Percentiles rank a stretch among this genome's conserved stretches.
These are phyloP conservation scores for Phytophthora cryptogea DNA, from an alignment of 352 stramenopile species.

Conservation along the genomic window DNA sequence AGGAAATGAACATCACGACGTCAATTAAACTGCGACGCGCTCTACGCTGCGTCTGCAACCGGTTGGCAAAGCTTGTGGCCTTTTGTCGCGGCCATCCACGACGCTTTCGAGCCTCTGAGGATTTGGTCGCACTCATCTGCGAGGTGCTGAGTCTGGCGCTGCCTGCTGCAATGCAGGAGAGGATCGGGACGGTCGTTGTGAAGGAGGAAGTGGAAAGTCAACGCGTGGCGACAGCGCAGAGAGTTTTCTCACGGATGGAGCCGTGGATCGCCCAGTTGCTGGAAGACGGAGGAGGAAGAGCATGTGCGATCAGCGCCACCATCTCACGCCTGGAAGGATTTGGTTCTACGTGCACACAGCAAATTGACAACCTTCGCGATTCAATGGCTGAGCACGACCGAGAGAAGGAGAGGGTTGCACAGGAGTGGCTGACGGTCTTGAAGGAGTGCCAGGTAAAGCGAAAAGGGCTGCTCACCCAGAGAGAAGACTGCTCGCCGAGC, in stretches of 20 bases:
- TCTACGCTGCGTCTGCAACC: slow-evolving; percentile 12
- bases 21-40: not conserved
- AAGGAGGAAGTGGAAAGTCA: slow-evolving; percentile 1
- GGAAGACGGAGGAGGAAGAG: not conserved
- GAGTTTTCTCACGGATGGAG: slow-evolving; percentile 18
- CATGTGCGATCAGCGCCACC: slow-evolving; percentile 1
- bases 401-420: slow-evolving; percentile 4
- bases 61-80: slow-evolving; percentile 14
- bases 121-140: slow-evolving; percentile 23
- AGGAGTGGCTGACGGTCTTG: slow-evolving; percentile 9
- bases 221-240: not conserved
- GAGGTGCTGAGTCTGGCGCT: slow-evolving; percentile 33
- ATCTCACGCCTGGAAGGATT: slow-evolving; percentile 19
- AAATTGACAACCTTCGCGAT: slow-evolving; percentile 2
- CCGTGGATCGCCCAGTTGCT: slow-evolving; percentile 17
- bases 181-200: not conserved
- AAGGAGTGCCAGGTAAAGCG: slow-evolving; percentile 5
- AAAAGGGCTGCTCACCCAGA: not conserved
- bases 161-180: not conserved
- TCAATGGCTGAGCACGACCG: not conserved
- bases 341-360: not conserved
- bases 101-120: slow-evolving; percentile 8
- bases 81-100: slow-evolving; percentile 6
- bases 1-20: slow-evolving; percentile 2
- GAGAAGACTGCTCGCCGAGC: not conserved